A percentile compares a stretch with the other conserved stretches of the same genome.
These are phyloP conservation scores for Amanita pallidorosea DNA, from an alignment of 768 basidiomycete genomes.

Conservation along the genomic window DNA sequence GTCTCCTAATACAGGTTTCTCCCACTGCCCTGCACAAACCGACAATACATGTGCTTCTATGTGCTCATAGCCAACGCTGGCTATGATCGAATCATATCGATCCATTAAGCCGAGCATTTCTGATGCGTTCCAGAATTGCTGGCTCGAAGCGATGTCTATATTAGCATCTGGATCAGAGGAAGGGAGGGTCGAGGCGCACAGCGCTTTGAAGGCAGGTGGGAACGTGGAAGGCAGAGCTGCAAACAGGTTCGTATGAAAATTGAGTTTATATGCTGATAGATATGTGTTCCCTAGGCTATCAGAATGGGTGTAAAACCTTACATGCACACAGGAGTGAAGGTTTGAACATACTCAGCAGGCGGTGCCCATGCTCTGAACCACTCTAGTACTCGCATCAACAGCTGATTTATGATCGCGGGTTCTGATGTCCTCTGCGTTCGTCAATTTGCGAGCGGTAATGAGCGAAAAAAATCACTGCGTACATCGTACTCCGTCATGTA, in stretches of 20 bases:
- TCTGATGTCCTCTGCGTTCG: conserved; percentile 32
- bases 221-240: conserved; percentile 63
- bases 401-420: conserved; percentile 35
- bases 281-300: conserved; percentile 54
- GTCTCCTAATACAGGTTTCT: conserved; percentile 45
- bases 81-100: conserved; percentile 75
- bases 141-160: conserved; percentile 2
- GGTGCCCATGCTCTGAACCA: conserved; percentile 78
- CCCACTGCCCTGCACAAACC: conserved; percentile 64
- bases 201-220: conserved; percentile 52
- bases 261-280: conserved; percentile 47
- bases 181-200: conserved; percentile 51
- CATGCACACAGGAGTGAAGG: not conserved
- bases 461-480: conserved; percentile 6
- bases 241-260: conserved; percentile 69
- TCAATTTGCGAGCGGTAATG: not conserved
- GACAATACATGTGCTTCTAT: conserved; percentile 67
- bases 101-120: conserved; percentile 68
- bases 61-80: conserved; percentile 75
- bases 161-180: conserved; percentile 11
- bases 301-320: conserved; percentile 3
- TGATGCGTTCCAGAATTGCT: conserved; percentile 44
- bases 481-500: conserved; percentile 60
- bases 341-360: conserved; percentile 41
- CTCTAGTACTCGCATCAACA: conserved; percentile 50